phyloP scores from a whole-genome alignment of 2,329 filamentous ascomycete species.

The Rutstroemia sydowiana region DNA sequence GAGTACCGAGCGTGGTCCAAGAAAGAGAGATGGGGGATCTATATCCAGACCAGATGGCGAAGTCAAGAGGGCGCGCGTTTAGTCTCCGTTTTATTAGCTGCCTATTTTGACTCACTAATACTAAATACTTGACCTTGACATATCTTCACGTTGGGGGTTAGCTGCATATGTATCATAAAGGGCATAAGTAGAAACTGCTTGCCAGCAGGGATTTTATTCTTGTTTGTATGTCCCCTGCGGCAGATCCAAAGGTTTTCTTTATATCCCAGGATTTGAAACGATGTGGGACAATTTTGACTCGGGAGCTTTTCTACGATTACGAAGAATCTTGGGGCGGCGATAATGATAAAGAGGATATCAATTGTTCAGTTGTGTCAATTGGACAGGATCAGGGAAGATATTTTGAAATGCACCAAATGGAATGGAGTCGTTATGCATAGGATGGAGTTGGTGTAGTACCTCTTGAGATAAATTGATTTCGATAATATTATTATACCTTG shows the following conservation, averaged over 20 bases:
- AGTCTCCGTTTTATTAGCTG: neutral
- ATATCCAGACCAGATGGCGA: constrained; percentile 26
- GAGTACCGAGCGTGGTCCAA: constrained; percentile 30
- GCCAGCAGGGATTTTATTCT: neutral
- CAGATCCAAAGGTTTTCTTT: neutral
- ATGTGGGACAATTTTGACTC: neutral
- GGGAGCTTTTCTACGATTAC: neutral
- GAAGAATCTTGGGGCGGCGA: neutral
- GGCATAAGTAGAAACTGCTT: neutral
- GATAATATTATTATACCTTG: neutral
- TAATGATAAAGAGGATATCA: neutral
- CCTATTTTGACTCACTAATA: neutral
- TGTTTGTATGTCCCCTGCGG: neutral
- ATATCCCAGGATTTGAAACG: neutral
- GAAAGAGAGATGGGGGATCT: constrained; percentile 37
- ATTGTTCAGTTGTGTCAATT: neutral
- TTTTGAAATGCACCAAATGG: neutral
- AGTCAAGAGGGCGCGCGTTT: constrained; percentile 6
- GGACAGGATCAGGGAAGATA: neutral
- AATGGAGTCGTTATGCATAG: constrained; percentile 8
- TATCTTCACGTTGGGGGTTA: neutral
- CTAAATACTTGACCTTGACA: neutral
- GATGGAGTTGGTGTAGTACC: constrained; percentile 6
- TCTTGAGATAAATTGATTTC: constrained; percentile 6
- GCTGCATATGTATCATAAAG: neutral